Conservation (phyloP, 331 rosid genomes). For the Malus hybrid region DNA sequence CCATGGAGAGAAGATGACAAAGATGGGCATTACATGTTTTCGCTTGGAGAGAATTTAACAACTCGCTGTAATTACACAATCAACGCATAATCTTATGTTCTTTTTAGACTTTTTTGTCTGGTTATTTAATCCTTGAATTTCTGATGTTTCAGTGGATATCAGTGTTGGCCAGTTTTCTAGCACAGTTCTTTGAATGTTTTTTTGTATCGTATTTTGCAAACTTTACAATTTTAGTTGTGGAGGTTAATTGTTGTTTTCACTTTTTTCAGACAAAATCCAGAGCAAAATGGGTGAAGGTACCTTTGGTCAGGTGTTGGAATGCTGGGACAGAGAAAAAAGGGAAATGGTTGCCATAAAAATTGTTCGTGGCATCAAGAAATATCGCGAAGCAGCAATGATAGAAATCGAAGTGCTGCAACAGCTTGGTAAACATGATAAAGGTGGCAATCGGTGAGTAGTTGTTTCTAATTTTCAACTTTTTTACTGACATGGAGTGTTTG, state of each 20-base stretch:
- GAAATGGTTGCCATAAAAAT: constrained; percentile 97
- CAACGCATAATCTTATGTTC: background rate
- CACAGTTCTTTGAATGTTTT: background rate
- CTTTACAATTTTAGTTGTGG: background rate
- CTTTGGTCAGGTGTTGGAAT: constrained; percentile 93
- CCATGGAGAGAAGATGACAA: constrained; percentile 98
- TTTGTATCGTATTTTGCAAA: background rate
- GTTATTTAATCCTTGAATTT: background rate
- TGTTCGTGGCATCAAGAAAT: constrained; percentile 84
- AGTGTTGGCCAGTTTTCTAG: background rate
- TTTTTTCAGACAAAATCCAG: constrained; percentile 66
- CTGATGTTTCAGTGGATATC: background rate
- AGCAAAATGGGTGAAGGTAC: constrained; percentile 99
- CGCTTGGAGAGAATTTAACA: constrained; percentile 92
- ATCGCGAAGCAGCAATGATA: constrained; percentile 94
- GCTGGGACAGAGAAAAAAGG: constrained; percentile 88
- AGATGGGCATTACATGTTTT: constrained; percentile 99
- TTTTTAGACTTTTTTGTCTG: background rate
- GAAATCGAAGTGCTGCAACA: constrained; percentile 90
- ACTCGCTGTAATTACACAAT: constrained; percentile 85
- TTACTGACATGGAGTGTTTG: background rate
- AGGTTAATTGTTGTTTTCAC: background rate
- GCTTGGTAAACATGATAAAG: constrained; percentile 87
- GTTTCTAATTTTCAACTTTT: background rate
- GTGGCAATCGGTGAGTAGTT: constrained; percentile 77